phyloP scores from a whole-genome alignment of 225 moss, liverwort and hornwort species.

The Thuidium tamariscinum region DNA sequence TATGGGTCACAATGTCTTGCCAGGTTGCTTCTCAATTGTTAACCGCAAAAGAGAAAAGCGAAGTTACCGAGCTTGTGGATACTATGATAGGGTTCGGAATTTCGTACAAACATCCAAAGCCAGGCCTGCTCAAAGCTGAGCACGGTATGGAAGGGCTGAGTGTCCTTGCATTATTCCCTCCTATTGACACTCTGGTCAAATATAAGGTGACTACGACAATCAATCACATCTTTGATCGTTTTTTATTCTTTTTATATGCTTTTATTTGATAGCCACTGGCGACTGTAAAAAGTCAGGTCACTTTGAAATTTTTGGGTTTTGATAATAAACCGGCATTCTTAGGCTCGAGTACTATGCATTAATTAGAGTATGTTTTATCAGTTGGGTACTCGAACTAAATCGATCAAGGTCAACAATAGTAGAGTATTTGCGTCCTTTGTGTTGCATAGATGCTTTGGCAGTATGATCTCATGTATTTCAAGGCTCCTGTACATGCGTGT shows the following conservation, averaged over 20 bases:
- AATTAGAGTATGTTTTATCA: background rate
- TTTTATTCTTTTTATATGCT: background rate
- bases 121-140: slow-evolving; percentile 10
- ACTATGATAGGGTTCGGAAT: slow-evolving; percentile 48
- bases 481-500: background rate
- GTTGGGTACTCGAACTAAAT: background rate
- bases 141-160: slow-evolving; percentile 15
- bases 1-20: background rate
- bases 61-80: slow-evolving; percentile 42
- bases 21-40: slow-evolving; percentile 49
- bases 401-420: background rate
- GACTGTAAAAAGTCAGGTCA: background rate
- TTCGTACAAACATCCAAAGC: slow-evolving; percentile 41
- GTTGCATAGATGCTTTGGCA: background rate
- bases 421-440: background rate
- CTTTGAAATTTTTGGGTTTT: background rate
- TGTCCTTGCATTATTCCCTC: slow-evolving; percentile 32
- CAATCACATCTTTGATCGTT: background rate
- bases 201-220: slow-evolving; percentile 15
- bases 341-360: background rate
- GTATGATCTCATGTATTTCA: background rate
- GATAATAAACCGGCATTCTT: background rate
- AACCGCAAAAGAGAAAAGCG: slow-evolving; percentile 36
- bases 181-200: slow-evolving; percentile 33
- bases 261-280: background rate